Conservation (phyloP, 768 basidiomycete species). For the Sarcodon aspratus region DNA sequence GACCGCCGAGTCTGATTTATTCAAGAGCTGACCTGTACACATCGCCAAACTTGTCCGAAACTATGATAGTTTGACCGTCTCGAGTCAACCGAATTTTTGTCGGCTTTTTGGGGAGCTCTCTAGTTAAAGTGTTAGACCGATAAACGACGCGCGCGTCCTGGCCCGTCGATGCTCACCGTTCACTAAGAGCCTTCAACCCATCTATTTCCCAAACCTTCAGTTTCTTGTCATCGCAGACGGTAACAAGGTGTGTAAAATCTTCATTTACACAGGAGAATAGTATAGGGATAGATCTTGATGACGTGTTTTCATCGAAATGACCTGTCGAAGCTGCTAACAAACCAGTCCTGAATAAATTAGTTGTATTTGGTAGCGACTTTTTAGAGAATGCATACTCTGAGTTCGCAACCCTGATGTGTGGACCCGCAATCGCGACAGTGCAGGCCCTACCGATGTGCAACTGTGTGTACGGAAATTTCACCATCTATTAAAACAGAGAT, state of each 20-base stretch:
- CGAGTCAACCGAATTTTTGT: constrained; percentile 56
- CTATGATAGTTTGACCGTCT: constrained; percentile 55
- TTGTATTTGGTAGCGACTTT: background rate
- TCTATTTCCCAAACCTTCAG: constrained; percentile 67
- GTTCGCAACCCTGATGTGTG: background rate
- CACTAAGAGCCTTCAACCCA: constrained; percentile 40
- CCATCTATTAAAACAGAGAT: background rate
- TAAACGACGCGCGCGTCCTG: too few relatives aligned
- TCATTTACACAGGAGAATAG: constrained; percentile 44
- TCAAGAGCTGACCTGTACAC: constrained; percentile 52
- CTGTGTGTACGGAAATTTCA: background rate
- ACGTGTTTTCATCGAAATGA: background rate
- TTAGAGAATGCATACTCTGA: background rate
- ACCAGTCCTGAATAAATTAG: background rate
- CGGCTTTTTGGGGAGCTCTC: constrained; percentile 77
- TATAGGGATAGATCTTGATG: constrained; percentile 40
- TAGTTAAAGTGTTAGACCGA: constrained; percentile 14
- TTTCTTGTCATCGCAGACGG: constrained; percentile 70
- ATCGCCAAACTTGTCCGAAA: constrained; percentile 94
- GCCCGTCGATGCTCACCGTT: constrained; percentile 34
- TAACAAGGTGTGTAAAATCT: constrained; percentile 38
- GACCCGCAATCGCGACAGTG: background rate
- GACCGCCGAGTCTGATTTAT: constrained; percentile 4
- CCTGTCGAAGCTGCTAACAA: background rate
- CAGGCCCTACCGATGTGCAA: background rate